phyloP scores from a whole-genome alignment of 192 early-diverging fungal species.

The Entophlyctis helioformis region DNA sequence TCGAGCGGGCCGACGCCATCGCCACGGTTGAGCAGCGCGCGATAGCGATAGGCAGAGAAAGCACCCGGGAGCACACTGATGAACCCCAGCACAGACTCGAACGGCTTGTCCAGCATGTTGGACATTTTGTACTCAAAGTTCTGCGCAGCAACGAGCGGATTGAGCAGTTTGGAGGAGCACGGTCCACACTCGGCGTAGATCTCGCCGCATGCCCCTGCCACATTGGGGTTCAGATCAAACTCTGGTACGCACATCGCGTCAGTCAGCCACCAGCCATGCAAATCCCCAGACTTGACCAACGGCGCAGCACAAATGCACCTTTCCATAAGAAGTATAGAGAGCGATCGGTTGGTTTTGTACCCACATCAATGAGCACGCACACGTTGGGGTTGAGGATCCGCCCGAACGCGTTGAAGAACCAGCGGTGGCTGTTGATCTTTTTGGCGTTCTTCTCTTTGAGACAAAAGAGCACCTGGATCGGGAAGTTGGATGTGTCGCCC shows the following conservation, averaged over 20 bases:
- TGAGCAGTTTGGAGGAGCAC: constrained; percentile 45
- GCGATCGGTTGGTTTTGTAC: constrained; percentile 57
- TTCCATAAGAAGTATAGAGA: constrained; percentile 71
- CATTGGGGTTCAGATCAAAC: constrained; percentile 58
- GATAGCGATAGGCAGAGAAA: constrained; percentile 70
- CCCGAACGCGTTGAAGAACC: constrained; percentile 60
- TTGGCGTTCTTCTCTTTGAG: constrained; percentile 63
- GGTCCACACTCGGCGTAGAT: constrained; percentile 56
- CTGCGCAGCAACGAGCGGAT: constrained; percentile 70
- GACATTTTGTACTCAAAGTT: constrained; percentile 86
- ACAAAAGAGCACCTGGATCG: constrained; percentile 65
- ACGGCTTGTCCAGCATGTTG: constrained; percentile 67
- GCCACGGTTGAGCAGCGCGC: constrained; percentile 57
- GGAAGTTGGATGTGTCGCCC: no score
- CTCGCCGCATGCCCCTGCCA: constrained; percentile 78
- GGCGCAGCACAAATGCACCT: no score
- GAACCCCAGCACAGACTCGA: constrained; percentile 86
- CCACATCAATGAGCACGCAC: constrained; percentile 57
- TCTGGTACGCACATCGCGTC: constrained; percentile 67
- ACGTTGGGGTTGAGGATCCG: constrained; percentile 29
- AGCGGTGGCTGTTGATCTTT: constrained; percentile 61
- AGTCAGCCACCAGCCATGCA: no score
- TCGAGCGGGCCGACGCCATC: constrained; percentile 48
- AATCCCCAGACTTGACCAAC: no score
- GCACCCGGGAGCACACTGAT: constrained; percentile 89